Evolutionary conservation across 2,329 filamentous ascomycete species (phyloP).

Genomic region (Lasiodiplodia sp.): DNA sequence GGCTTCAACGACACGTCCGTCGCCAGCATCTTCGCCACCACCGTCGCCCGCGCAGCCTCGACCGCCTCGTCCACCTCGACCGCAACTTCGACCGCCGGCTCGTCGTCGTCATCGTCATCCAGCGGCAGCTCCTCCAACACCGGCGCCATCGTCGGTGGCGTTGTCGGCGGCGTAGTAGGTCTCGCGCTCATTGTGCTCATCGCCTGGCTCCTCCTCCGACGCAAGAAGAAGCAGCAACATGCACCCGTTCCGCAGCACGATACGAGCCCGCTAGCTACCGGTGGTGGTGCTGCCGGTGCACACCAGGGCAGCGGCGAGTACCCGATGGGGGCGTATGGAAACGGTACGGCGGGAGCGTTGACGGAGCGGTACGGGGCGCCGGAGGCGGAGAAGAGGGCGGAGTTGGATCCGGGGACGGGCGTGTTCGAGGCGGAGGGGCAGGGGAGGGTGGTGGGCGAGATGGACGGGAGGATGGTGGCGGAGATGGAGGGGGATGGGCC

Average conservation of each 20-base stretch:
- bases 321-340: background rate
- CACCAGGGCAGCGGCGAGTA: background rate
- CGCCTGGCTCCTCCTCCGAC: conserved; percentile 25
- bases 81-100: conserved; percentile 11
- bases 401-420: conserved; percentile 11
- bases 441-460: background rate
- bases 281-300: no score
- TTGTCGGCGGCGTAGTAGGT: conserved; percentile 31
- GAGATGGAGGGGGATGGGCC: conserved; percentile 20
- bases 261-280: no score
- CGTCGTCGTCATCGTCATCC: background rate
- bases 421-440: conserved; percentile 12
- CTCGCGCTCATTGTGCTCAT: conserved; percentile 22
- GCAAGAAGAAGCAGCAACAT: background rate
- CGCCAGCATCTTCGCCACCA: conserved; percentile 18
- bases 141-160: conserved; percentile 31
- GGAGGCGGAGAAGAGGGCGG: conserved; percentile 4
- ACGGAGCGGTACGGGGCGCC: background rate
- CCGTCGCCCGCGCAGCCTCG: conserved; percentile 12
- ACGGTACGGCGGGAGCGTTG: background rate
- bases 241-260: background rate
- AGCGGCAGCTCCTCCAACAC: background rate
- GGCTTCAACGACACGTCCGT: conserved; percentile 24
- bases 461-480: background rate
- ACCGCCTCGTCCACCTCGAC: conserved; percentile 18